Conservation (phyloP, 1,139 yeast genomes). For the Suhomyces guaymorum region DNA sequence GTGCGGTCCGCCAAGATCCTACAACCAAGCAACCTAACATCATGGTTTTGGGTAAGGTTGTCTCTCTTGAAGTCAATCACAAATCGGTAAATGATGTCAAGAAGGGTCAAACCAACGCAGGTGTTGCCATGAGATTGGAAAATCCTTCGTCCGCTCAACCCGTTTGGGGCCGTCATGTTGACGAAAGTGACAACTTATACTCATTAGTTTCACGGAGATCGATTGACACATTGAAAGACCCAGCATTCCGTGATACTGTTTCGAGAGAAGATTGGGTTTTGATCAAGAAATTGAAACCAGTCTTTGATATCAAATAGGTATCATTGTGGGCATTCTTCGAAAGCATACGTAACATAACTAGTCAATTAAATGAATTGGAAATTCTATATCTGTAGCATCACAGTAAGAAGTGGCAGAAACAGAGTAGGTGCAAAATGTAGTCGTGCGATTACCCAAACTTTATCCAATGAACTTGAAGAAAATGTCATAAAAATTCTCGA, state of each 20-base stretch:
- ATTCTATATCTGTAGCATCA: no score
- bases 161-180: conserved; percentile 98
- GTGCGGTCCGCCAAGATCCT: conserved; percentile 90
- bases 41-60: conserved; percentile 80
- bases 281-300: conserved; percentile 82
- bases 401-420: no score
- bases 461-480: conserved; percentile 14
- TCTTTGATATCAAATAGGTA: conserved; percentile 79
- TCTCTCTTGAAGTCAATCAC: conserved; percentile 92
- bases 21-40: conserved; percentile 72
- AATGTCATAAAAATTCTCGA: conserved; percentile 9
- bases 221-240: conserved; percentile 96
- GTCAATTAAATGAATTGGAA: no score
- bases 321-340: no score
- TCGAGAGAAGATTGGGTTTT: conserved; percentile 94
- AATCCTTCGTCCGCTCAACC: conserved; percentile 92
- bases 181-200: conserved; percentile 84
- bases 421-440: not conserved
- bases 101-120: conserved; percentile 95
- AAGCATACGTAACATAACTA: no score
- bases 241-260: conserved; percentile 93
- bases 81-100: conserved; percentile 75
- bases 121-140: conserved; percentile 98
- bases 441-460: conserved; percentile 7
- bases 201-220: conserved; percentile 86